Evolutionary conservation across 2,329 filamentous ascomycete species (phyloP).

Genomic region (Ophiobolus disseminans): DNA sequence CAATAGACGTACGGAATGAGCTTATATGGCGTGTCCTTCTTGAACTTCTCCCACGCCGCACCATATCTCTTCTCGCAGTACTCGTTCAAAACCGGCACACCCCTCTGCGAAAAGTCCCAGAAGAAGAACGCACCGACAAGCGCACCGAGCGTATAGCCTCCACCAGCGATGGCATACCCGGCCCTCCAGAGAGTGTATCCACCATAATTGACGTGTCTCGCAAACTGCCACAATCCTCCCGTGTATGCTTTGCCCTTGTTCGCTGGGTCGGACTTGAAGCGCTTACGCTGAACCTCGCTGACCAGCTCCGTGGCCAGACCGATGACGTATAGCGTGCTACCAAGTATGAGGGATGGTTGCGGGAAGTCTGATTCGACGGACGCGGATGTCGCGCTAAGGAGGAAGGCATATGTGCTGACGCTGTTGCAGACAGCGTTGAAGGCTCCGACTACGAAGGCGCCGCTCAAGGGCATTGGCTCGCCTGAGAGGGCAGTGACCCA

Average conservation of each 20-base stretch:
- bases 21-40: constrained; percentile 49
- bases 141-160: constrained; percentile 56
- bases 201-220: constrained; percentile 63
- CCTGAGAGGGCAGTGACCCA: constrained; percentile 58
- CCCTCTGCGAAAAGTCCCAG: constrained; percentile 54
- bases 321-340: constrained; percentile 57
- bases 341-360: constrained; percentile 55
- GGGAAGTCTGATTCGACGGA: constrained; percentile 50
- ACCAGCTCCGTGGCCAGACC: constrained; percentile 63
- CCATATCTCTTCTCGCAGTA: constrained; percentile 57
- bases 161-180: constrained; percentile 57
- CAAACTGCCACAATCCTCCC: constrained; percentile 57
- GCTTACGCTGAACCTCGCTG: constrained; percentile 64
- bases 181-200: constrained; percentile 61
- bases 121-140: constrained; percentile 52
- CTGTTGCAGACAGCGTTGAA: constrained; percentile 65
- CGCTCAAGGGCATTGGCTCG: constrained; percentile 57
- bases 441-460: constrained; percentile 54
- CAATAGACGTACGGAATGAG: constrained; percentile 46
- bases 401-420: constrained; percentile 63
- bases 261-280: constrained; percentile 58
- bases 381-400: constrained; percentile 58
- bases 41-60: constrained; percentile 50
- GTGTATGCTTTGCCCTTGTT: constrained; percentile 62
- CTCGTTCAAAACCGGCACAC: constrained; percentile 57